Base-by-base conservation (phyloP, 2,329 filamentous ascomycete genomes). In the Colletotrichum tamarilloi region DNA sequence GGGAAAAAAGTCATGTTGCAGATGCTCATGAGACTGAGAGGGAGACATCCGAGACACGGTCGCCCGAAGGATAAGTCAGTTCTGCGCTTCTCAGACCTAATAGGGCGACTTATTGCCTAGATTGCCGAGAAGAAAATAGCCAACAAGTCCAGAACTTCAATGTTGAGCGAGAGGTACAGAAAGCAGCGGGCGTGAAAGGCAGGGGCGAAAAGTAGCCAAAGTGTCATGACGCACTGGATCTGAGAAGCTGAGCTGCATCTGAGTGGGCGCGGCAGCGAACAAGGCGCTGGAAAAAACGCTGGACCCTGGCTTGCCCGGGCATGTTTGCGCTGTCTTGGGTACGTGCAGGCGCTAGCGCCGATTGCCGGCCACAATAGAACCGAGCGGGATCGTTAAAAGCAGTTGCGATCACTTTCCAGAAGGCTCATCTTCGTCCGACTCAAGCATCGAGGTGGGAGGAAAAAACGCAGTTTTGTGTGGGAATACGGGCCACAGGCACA, bases 181-280 rank as follows among this genome's bases (percentile, higher is more conserved):
- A 22, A 12, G n/a, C 12, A 3, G 24, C n/a, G 46, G 42, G 24
- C 24, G 56, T 46, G 46, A 24, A n/a, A 24, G 42, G 66, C 55
- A 67, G 60, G 52, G 42, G 66, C 26, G n/a, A 26, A 64, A 35
- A 22, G 59, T 69, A 69, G 53, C 26, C 26, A 14, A 16, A 53
- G 60, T 70, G 67, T 73, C 67, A 73, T 73, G 70, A 73, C 70
- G 70, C 66, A 73, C 46, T 73, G 56, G 70, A 73, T 73, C 69
- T 70, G 56, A 35, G 46, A 65, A 55, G 42, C 26, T n/a, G 32
- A 63, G 53, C 38, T 70, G 60, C 67, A 70, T 65, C 59, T 70
- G 46, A 62, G 67, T 73, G 70, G 60, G 46, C 60, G 66, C 60
- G 14, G 59, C n/a, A 70, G 67, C 70, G 67, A 70, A 70, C 70